A percentile compares a stretch with the other conserved stretches of the same genome.
Evolutionary conservation across 164 flowering plant species (phyloP).

Genomic region (Saururus chinensis): DNA sequence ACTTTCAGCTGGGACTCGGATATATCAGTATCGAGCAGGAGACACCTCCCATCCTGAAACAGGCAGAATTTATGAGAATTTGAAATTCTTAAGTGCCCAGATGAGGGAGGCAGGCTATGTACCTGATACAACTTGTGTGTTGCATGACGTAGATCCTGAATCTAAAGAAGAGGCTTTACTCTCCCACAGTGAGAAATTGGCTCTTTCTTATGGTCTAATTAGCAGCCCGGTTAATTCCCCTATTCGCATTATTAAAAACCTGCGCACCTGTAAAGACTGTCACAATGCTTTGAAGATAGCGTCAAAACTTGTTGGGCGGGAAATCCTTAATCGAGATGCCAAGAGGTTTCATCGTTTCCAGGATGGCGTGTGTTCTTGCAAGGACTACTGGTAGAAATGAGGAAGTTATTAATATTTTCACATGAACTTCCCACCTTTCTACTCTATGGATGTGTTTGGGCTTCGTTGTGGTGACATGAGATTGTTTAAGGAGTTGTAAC

Average conservation of each 20-base stretch:
- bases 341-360: constrained; percentile 51
- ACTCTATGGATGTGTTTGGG: neutral
- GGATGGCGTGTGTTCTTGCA: constrained; percentile 43
- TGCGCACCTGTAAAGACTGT: constrained; percentile 48
- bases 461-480: neutral
- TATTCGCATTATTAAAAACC: constrained; percentile 44
- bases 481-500: neutral
- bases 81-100: constrained; percentile 21
- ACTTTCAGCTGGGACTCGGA: constrained; percentile 25
- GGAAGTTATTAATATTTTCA: neutral
- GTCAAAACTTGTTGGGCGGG: constrained; percentile 34
- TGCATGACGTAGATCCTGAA: constrained; percentile 50
- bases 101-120: constrained; percentile 45
- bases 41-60: constrained; percentile 44
- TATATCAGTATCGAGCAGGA: constrained; percentile 57
- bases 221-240: constrained; percentile 37
- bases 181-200: constrained; percentile 44
- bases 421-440: neutral
- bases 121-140: constrained; percentile 40
- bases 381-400: constrained; percentile 37
- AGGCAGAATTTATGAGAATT: constrained; percentile 23
- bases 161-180: constrained; percentile 42
- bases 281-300: constrained; percentile 42
- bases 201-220: constrained; percentile 47
- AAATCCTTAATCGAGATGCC: constrained; percentile 40